Conservation (phyloP, 1,284 basidiomycete species). For the Ustilago sp. region DNA sequence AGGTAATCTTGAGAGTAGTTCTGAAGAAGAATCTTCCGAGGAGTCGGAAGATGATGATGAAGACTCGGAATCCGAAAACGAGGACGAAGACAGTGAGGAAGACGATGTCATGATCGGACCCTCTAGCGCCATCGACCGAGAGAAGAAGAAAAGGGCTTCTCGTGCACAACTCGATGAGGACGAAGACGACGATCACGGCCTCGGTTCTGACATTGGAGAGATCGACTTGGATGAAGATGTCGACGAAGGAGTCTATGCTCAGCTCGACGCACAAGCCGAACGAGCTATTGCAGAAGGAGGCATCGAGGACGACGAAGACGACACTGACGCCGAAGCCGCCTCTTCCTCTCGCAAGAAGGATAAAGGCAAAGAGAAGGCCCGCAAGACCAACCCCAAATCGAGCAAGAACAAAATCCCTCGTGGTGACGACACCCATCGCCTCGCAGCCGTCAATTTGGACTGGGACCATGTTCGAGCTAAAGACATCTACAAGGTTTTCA, state of each 20-base stretch:
- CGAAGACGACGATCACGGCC: conserved; percentile 48
- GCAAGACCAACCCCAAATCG: conserved; percentile 70
- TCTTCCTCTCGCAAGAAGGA: conserved; percentile 71
- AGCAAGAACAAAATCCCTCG: conserved; percentile 47
- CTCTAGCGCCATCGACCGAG: conserved; percentile 45
- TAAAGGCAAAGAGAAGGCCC: conserved; percentile 39
- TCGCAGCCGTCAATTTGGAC: conserved; percentile 95
- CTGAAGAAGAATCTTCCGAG: conserved; percentile 55
- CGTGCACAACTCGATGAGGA: conserved; percentile 31
- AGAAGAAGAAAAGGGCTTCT: conserved; percentile 34
- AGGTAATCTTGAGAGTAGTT: conserved; percentile 59
- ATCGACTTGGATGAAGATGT: conserved; percentile 82
- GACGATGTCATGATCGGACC: conserved; percentile 59
- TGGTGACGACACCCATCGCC: conserved; percentile 71
- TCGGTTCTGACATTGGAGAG: conserved; percentile 58
- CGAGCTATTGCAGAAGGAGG: conserved; percentile 48
- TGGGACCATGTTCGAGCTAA: conserved; percentile 95
- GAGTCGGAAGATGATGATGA: conserved; percentile 42
- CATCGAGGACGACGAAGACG: conserved; percentile 47
- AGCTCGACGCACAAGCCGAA: conserved; percentile 80
- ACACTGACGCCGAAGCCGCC: conserved; percentile 30
- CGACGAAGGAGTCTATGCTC: conserved; percentile 73
- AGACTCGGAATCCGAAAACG: conserved; percentile 73
- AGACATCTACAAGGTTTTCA: conserved; percentile 93
- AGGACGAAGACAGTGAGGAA: conserved; percentile 67